phyloP scores from a whole-genome alignment of 768 basidiomycete genomes.

The Gautieria morchelliformis region DNA sequence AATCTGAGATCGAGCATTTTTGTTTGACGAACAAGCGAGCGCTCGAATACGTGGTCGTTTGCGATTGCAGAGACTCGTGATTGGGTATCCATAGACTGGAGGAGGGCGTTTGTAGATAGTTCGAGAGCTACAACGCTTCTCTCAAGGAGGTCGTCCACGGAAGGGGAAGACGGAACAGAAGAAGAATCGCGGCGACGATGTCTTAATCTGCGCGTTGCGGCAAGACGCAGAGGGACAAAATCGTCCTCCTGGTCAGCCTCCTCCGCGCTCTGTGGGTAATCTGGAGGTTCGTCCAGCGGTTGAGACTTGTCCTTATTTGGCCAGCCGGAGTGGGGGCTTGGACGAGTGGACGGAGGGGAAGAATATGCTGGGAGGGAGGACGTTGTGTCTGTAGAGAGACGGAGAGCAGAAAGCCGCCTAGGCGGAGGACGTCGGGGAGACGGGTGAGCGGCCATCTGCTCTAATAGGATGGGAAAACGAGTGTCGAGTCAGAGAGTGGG shows the following conservation, averaged over 20 bases:
- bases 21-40: slow-evolving; percentile 23
- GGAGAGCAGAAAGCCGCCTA: slow-evolving; percentile 42
- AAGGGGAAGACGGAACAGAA: slow-evolving; percentile 39
- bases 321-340: neutral
- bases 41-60: slow-evolving; percentile 32
- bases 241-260: slow-evolving; percentile 68
- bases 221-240: slow-evolving; percentile 16
- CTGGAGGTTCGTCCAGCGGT: slow-evolving; percentile 56
- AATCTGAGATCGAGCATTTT: slow-evolving; percentile 18
- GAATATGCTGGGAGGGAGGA: slow-evolving; percentile 58
- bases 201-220: slow-evolving; percentile 12
- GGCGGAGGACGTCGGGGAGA: neutral
- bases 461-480: neutral
- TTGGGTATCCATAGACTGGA: slow-evolving; percentile 67
- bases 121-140: slow-evolving; percentile 80
- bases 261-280: slow-evolving; percentile 69
- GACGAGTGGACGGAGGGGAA: slow-evolving; percentile 24
- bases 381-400: slow-evolving; percentile 58
- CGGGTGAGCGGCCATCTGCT: neutral
- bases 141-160: slow-evolving; percentile 58
- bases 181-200: slow-evolving; percentile 16
- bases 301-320: slow-evolving; percentile 16
- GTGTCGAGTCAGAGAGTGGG: neutral
- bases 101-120: slow-evolving; percentile 72
- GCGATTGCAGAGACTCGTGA: slow-evolving; percentile 38